These are phyloP conservation scores for Podospora comata DNA, from an alignment of 495 filamentous ascomycete genomes.

Conservation along the genomic window DNA sequence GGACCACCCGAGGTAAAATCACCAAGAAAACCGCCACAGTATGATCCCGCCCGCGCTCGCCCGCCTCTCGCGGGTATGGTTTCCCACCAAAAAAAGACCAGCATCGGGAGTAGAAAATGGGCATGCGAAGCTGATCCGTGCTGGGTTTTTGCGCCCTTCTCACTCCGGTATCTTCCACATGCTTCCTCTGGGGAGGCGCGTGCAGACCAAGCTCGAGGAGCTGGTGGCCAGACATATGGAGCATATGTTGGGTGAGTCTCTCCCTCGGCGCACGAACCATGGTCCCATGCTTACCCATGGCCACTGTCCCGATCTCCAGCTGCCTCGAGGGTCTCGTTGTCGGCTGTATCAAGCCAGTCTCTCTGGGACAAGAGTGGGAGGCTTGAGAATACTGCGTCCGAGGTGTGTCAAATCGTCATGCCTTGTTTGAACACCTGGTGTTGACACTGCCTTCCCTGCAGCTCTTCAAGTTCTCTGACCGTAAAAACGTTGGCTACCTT, in stretches of 20 bases:
- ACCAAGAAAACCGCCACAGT: neutral
- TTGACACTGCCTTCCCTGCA: slow-evolving; percentile 35
- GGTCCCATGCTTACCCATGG: neutral
- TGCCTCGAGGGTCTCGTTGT: slow-evolving; percentile 83
- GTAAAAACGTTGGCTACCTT: slow-evolving; percentile 70
- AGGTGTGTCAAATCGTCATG: slow-evolving; percentile 33
- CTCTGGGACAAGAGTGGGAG: slow-evolving; percentile 67
- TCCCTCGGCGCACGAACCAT: neutral
- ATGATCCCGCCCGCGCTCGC: slow-evolving; percentile 26
- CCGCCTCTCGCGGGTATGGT: slow-evolving; percentile 72
- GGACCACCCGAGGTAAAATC: neutral
- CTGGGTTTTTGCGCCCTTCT: slow-evolving; percentile 81
- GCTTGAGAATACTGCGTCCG: slow-evolving; percentile 37
- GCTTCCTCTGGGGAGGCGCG: slow-evolving; percentile 81
- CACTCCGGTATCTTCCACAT: slow-evolving; percentile 91
- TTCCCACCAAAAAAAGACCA: slow-evolving; percentile 70
- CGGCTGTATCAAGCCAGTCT: slow-evolving; percentile 79
- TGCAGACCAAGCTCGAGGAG: slow-evolving; percentile 82
- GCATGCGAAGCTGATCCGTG: slow-evolving; percentile 69
- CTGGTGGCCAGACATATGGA: slow-evolving; percentile 90
- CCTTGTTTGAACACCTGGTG: neutral
- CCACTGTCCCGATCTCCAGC: slow-evolving; percentile 42
- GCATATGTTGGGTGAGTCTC: slow-evolving; percentile 56
- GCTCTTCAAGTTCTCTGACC: slow-evolving; percentile 78
- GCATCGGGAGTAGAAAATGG: slow-evolving; percentile 55